Conservation (phyloP, 2,329 filamentous ascomycete species). For the Trichoderma afroharzianum region DNA sequence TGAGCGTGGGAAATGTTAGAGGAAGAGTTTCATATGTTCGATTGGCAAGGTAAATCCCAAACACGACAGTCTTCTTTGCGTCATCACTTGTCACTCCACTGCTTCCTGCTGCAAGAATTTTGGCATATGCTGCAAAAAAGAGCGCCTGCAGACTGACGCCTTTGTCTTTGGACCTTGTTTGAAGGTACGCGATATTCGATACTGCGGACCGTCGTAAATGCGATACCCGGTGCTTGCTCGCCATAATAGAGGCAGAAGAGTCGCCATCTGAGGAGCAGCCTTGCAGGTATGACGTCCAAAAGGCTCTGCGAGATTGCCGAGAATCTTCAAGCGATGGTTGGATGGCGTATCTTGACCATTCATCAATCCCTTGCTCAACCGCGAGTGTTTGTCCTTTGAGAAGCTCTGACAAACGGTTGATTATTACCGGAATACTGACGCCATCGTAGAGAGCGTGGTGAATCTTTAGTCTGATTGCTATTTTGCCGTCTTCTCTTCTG, state of each 20-base stretch:
- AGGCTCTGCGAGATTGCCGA: slow-evolving; percentile 26
- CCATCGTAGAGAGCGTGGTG: slow-evolving; percentile 90
- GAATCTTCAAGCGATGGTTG: slow-evolving; percentile 11
- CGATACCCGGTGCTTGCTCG: slow-evolving; percentile 21
- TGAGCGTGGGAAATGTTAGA: slow-evolving; percentile 66
- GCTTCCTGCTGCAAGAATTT: slow-evolving; percentile 27
- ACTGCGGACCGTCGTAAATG: slow-evolving; percentile 49
- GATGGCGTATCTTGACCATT: slow-evolving; percentile 29
- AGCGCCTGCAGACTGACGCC: slow-evolving; percentile 69
- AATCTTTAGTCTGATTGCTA: slow-evolving; percentile 54
- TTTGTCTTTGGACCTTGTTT: slow-evolving; percentile 38
- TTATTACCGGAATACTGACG: slow-evolving; percentile 65
- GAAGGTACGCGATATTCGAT: slow-evolving; percentile 31
- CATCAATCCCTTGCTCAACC: slow-evolving; percentile 12
- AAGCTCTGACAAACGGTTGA: slow-evolving; percentile 36
- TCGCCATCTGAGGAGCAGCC: not conserved
- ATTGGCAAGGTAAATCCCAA: slow-evolving; percentile 84
- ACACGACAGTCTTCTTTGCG: slow-evolving; percentile 41
- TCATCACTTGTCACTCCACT: slow-evolving; percentile 15
- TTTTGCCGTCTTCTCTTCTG: slow-evolving; percentile 6
- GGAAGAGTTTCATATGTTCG: slow-evolving; percentile 52
- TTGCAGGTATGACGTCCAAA: slow-evolving; percentile 43
- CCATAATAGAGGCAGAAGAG: not conserved
- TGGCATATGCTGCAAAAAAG: slow-evolving; percentile 70
- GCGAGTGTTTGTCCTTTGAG: not conserved